Evolutionary conservation across 805 yeast genomes (phyloP).

Genomic region (Wickerhamiella kurtzmanii): DNA sequence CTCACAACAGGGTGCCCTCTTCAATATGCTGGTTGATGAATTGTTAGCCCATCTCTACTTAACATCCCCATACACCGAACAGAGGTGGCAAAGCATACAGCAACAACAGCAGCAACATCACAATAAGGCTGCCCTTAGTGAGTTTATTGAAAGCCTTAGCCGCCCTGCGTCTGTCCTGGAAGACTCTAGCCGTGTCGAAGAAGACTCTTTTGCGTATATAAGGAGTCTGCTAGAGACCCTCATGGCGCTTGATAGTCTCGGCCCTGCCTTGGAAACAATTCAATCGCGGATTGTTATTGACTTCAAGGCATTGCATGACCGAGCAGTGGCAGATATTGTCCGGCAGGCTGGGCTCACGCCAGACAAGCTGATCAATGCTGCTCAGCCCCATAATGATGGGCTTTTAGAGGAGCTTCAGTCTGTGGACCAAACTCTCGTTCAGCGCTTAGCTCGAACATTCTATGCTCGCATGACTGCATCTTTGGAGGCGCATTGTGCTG

Average conservation of each 20-base stretch:
- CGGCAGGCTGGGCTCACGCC: constrained; percentile 20
- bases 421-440: constrained; percentile 33
- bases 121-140: not conserved
- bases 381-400: constrained; percentile 1
- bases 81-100: constrained; percentile 14
- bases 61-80: constrained; percentile 30
- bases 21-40: constrained; percentile 66
- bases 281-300: constrained; percentile 46
- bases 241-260: constrained; percentile 45
- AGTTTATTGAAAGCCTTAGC: constrained; percentile 9
- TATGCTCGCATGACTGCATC: constrained; percentile 50
- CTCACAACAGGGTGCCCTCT: constrained; percentile 34
- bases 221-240: constrained; percentile 42
- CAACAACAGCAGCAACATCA: constrained; percentile 9
- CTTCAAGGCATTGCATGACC: constrained; percentile 45
- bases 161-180: constrained; percentile 5
- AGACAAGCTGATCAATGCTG: not conserved
- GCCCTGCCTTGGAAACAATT: constrained; percentile 42
- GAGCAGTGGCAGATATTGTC: constrained; percentile 52
- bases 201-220: constrained; percentile 40
- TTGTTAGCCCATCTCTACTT: constrained; percentile 55
- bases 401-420: constrained; percentile 12
- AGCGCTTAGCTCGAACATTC: constrained; percentile 59
- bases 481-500: constrained; percentile 55
- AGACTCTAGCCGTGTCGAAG: constrained; percentile 16